Evolutionary conservation across 2,329 filamentous ascomycete genomes (phyloP).

Genomic region (Boeremia lycopersici): DNA sequence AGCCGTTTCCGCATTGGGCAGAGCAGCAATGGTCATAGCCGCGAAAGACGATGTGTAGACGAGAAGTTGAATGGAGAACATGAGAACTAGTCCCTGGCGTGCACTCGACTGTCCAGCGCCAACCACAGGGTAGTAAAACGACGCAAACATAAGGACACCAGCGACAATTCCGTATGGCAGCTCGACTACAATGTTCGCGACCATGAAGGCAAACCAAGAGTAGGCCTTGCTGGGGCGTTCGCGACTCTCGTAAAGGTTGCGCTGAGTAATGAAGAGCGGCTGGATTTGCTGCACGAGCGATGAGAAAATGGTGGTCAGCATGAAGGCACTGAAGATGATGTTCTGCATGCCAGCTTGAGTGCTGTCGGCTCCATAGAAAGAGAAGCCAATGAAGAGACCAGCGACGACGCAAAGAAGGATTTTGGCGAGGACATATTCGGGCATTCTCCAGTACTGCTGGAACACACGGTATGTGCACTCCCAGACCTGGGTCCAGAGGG

Average conservation of each 20-base stretch:
- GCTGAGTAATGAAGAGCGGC: slow-evolving; percentile 64
- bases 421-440: slow-evolving; percentile 50
- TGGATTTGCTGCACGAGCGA: slow-evolving; percentile 63
- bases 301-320: slow-evolving; percentile 51
- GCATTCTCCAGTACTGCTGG: slow-evolving; percentile 55
- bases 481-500: slow-evolving; percentile 40
- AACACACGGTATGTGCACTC: slow-evolving; percentile 51
- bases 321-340: slow-evolving; percentile 58
- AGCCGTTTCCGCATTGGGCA: slow-evolving; percentile 72
- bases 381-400: slow-evolving; percentile 48
- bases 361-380: slow-evolving; percentile 49
- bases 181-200: slow-evolving; percentile 74
- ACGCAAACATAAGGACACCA: slow-evolving; percentile 66
- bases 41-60: slow-evolving; percentile 75
- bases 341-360: slow-evolving; percentile 53
- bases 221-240: slow-evolving; percentile 72
- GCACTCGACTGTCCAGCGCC: slow-evolving; percentile 52
- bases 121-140: slow-evolving; percentile 67
- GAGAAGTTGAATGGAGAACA: slow-evolving; percentile 70
- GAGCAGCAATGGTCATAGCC: slow-evolving; percentile 73
- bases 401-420: slow-evolving; percentile 33
- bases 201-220: slow-evolving; percentile 75
- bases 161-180: slow-evolving; percentile 69
- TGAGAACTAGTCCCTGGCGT: slow-evolving; percentile 63
- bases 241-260: slow-evolving; percentile 64